These are phyloP conservation scores for Pelagophyceae sp. DNA, from an alignment of 352 stramenopile species.

Conservation along the genomic window DNA sequence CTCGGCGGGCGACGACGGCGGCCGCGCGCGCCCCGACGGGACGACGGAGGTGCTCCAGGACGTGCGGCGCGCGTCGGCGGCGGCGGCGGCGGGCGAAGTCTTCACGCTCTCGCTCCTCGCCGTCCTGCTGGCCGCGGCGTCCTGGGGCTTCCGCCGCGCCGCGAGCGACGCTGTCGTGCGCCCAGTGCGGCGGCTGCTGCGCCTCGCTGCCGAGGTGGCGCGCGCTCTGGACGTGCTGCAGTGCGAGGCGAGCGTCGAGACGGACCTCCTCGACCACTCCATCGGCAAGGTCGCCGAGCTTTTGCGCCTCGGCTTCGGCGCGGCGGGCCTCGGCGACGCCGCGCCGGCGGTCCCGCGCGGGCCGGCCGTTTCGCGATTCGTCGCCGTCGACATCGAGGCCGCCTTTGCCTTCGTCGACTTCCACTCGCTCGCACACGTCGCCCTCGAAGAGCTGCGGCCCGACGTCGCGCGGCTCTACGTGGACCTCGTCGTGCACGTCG, in stretches of 20 bases:
- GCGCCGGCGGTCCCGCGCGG: not conserved
- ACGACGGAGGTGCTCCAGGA: constrained; percentile 52
- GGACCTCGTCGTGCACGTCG: constrained; percentile 36
- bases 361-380: constrained; percentile 58
- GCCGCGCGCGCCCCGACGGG: not conserved
- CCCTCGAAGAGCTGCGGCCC: constrained; percentile 38
- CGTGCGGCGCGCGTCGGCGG: constrained; percentile 39
- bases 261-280: constrained; percentile 73
- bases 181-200: constrained; percentile 77
- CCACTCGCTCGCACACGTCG: constrained; percentile 31
- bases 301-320: constrained; percentile 73
- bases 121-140: constrained; percentile 65
- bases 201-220: constrained; percentile 36
- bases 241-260: constrained; percentile 51
- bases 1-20: not conserved
- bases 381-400: constrained; percentile 30
- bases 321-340: constrained; percentile 24
- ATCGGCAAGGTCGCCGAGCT: constrained; percentile 64
- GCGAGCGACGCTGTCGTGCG: constrained; percentile 73
- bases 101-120: constrained; percentile 71
- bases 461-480: constrained; percentile 42
- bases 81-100: constrained; percentile 55
- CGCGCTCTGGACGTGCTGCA: constrained; percentile 27
- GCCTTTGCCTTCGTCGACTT: constrained; percentile 43
- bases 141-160: constrained; percentile 67